These are phyloP conservation scores for Skeletonema menzelii DNA, from an alignment of 108 stramenopile species.

Conservation along the genomic window DNA sequence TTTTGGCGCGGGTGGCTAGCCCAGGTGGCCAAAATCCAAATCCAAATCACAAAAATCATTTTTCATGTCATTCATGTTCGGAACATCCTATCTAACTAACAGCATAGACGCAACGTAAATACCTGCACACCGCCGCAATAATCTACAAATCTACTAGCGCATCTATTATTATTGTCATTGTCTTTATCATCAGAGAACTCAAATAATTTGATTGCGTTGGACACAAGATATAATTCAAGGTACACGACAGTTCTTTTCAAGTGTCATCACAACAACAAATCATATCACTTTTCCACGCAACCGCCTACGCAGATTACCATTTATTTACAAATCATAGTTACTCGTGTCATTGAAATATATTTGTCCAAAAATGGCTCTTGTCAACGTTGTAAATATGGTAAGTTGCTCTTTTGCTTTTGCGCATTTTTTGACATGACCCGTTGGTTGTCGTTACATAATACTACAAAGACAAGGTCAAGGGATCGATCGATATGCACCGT, in stretches of 20 bases:
- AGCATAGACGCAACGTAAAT: too few species aligned
- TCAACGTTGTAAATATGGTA: conserved; percentile 86
- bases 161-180: too few species aligned
- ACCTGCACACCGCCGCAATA: too few species aligned
- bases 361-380: conserved; percentile 69
- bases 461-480: background rate
- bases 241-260: background rate
- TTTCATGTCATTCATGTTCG: too few species aligned
- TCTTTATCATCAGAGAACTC: too few species aligned
- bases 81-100: too few species aligned
- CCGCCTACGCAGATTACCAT: background rate
- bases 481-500: background rate
- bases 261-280: background rate
- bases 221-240: too few species aligned
- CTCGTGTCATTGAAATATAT: background rate
- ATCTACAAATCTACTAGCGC: too few species aligned
- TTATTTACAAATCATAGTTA: background rate
- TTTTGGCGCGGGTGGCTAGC: too few species aligned
- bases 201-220: too few species aligned
- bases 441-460: background rate
- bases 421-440: background rate
- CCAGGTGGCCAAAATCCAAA: too few species aligned
- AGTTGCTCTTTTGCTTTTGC: conserved; percentile 23
- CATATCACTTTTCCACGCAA: background rate
- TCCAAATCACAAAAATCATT: too few species aligned